These are phyloP conservation scores for Tolypocladium nubicola DNA, from an alignment of 2,329 filamentous ascomycete species.

Conservation along the genomic window DNA sequence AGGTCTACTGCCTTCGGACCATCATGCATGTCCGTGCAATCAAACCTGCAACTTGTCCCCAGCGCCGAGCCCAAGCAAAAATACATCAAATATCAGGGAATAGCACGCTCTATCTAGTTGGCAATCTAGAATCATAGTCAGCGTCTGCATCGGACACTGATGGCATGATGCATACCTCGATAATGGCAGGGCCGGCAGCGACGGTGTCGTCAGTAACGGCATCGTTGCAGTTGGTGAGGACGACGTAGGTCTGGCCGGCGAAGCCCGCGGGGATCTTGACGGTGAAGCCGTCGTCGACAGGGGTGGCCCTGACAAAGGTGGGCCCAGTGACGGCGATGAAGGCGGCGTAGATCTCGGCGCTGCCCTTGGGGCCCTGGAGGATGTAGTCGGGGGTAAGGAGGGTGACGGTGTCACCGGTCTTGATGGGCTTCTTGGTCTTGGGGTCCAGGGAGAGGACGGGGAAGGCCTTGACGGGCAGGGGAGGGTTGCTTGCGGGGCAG, in stretches of 20 bases:
- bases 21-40: neutral
- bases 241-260: slow-evolving; percentile 23
- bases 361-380: neutral
- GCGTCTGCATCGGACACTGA: neutral
- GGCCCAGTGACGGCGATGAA: slow-evolving; percentile 1
- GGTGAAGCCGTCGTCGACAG: slow-evolving; percentile 4
- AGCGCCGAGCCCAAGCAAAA: neutral
- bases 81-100: neutral
- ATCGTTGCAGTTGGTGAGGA: slow-evolving; percentile 21
- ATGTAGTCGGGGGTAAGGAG: neutral
- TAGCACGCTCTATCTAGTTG: too few relatives aligned
- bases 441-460: neutral
- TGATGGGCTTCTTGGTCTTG: neutral
- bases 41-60: neutral
- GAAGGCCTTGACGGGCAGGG: neutral
- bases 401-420: neutral
- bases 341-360: neutral
- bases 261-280: slow-evolving; percentile 9
- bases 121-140: neutral
- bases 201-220: slow-evolving; percentile 20
- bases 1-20: neutral
- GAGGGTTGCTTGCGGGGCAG: neutral
- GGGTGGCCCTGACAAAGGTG: slow-evolving; percentile 1
- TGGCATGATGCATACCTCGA: slow-evolving; percentile 12
- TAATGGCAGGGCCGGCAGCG: slow-evolving; percentile 21